Evolutionary conservation across 2,329 filamentous ascomycete genomes (phyloP), one percentile per base, ranked within the genome.

Genomic region (Leptographium lundbergii): DNA sequence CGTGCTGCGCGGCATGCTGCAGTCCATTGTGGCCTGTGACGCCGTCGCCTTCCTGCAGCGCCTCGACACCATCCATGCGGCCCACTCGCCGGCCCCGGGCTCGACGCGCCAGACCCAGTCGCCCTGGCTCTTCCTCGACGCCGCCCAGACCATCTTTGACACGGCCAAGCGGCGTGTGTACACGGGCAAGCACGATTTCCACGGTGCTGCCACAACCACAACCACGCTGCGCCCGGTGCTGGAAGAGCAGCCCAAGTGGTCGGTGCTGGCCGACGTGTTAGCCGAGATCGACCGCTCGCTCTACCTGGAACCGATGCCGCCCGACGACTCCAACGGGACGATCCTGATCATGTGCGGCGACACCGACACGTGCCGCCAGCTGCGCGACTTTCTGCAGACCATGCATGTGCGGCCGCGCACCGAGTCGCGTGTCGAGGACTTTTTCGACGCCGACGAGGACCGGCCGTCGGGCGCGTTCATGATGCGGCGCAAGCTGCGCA

Each of bases 331-430:
- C 0, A 95, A 91, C 68, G 88, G 89, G n/a, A 89, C 89, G 2
- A 90, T 96, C 56, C 75, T 99, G 39, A 89, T 99, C 69, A 97
- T 99, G 94, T 97, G 92, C 68, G 86, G 87, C 29, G 92, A 95
- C 66, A 84, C 88, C 59, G 84, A 85, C 59, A 95, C 90, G 10
- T 95, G 89, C 67, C 82, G 87, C 17, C 94, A 99, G 66, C 76
- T 99, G 50, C 84, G 90, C 63, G 92, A 97, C 69, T 97, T 92
- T 69, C 75, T 99, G 24, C 88, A 95, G 69, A 91, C 84, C 7
- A 96, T 96, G 90, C 84, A 95, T 67, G 80, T 91, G 32, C 83
- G 81, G 58, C 78, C 84, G 57, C 79, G 70, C 66, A 69, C 67
- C 52, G 75, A 80, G 57, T 72, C 73, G 47, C 68, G 71, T 52